Base-by-base conservation (phyloP, 2,329 filamentous ascomycete species). In the Aspergillus felis region DNA sequence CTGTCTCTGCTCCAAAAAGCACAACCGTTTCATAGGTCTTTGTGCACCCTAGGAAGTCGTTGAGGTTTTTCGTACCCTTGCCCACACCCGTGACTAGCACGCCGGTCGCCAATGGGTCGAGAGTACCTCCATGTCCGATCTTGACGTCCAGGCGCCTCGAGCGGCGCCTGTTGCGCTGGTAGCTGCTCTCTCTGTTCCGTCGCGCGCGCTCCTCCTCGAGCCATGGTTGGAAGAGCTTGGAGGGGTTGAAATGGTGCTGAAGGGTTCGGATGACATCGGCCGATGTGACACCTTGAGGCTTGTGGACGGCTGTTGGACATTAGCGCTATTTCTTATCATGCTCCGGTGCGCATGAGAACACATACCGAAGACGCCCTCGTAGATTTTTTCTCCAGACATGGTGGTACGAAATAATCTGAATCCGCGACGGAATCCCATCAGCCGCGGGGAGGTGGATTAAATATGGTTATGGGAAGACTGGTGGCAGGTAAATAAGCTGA, bases 41-140 rank as follows among this genome's bases (percentile, higher is more conserved):
- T 50, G 89, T 95, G 79, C 94, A 97, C 55, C 85, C 82, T 48
- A 97, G 81, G 72, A 97, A 97, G 38, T 85, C 80, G 44, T 84
- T 79, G 1, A 99, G 82, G 14, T 83, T 79, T 75, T 97, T 99
- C 55, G 94, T 99, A 42, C 91, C 94, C 58, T 84, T 86, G 38
- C 93, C 94, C 53, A 97, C 82, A 56, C 93, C 94, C 6, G 94
- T 81, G 61, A 97, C 92, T 51, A 99, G 83, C 25, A 99, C 90
- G 49, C 94, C 94, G 1, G 92, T 96, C 8, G 94, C 94, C 67
- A 97, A 83, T 27, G 94, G 94, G 70, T 99, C 94, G 20, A 99
- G 83, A 1, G 94, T 99, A 47, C 94, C 94, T 59, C 94, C 94
- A 77, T 99, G 94, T 35, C 94, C 94, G 69, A 97, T 90, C 80